Evolutionary conservation across 202 grass and related monocot genomes (phyloP), one percentile per base, ranked within the genome.

Genomic region (Saccharum hybrid): DNA sequence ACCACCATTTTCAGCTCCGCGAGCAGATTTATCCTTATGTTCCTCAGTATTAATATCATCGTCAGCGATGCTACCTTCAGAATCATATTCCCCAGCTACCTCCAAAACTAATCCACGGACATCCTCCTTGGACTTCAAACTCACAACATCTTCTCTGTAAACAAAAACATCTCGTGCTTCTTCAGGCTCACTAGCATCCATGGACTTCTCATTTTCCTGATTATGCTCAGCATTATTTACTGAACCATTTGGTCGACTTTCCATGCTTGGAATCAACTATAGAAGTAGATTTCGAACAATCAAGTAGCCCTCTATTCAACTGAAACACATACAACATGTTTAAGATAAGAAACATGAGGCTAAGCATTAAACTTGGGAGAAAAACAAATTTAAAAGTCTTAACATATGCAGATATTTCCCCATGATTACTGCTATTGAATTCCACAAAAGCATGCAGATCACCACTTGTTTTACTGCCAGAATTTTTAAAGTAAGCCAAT

Each of bases 1-100:
- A 49, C 66, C 82, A 67, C 49, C 81, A 19, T 81, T 87, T 78
- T 84, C 87, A 81, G 83, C 60, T 8, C 42, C 80, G 5, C 15
- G 52, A 57, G 46, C 7, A 66, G 38, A 78, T 64, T 54, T 92
- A 43, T 46, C 63, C 63, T 81, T 88, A 67, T 84, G 80, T 64
- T 88, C 89, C 36, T 90, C 96, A 12, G 63, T 68, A 33, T 93
- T 87, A 81, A 75, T 83, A 63, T 83, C 84, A 85, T 90, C 88
- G 38, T 91, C 93, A 63, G 87, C 86, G 64, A 90, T 84, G 88
- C 96, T 99, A 37, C 81, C 87, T 33, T 96, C 93, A 4, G 96
- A 96, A 86, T 96, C 96, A 57, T 89, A 96, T 12, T 99, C 93
- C 21, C 96, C 96, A 2, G 96, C 91, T 60, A 92, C 91, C 75